Percentiles rank a stretch among this genome's conserved stretches.
phyloP scores from a whole-genome alignment of 2,329 filamentous ascomycete species.

The Trichophyton verrucosum region DNA sequence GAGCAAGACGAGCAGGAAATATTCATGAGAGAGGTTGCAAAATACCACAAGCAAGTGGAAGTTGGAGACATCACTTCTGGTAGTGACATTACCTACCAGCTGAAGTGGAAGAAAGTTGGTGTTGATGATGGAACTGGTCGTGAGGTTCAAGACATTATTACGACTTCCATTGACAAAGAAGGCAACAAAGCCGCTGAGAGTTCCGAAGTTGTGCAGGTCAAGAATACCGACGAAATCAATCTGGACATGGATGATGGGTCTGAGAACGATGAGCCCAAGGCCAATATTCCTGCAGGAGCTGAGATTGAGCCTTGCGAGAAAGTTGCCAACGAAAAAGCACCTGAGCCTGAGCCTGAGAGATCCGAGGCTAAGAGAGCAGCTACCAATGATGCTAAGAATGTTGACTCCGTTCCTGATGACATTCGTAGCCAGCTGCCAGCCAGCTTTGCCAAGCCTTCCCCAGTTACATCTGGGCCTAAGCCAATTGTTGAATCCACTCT shows the following conservation, averaged over 20 bases:
- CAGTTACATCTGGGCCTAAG: slow-evolving; percentile 19
- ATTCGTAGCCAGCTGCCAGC: slow-evolving; percentile 64
- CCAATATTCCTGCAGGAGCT: background rate
- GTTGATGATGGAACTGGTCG: slow-evolving; percentile 19
- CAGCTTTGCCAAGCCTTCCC: slow-evolving; percentile 46
- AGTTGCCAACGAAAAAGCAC: slow-evolving; percentile 15
- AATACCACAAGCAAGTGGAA: slow-evolving; percentile 10
- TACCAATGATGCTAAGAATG: slow-evolving; percentile 13
- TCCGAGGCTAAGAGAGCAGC: background rate
- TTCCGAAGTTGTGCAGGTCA: slow-evolving; percentile 17
- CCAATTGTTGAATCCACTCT: slow-evolving; percentile 48
- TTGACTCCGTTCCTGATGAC: slow-evolving; percentile 44
- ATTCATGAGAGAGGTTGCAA: slow-evolving; percentile 18
- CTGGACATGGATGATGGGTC: background rate
- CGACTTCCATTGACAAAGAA: slow-evolving; percentile 13
- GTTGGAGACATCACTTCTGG: slow-evolving; percentile 8
- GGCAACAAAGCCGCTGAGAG: background rate
- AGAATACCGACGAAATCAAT: slow-evolving; percentile 43
- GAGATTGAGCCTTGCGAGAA: background rate
- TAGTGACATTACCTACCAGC: slow-evolving; percentile 20
- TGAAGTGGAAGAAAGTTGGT: slow-evolving; percentile 31
- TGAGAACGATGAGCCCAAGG: slow-evolving; percentile 13
- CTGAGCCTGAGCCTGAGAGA: background rate
- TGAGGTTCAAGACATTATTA: slow-evolving; percentile 17
- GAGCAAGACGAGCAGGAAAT: slow-evolving; percentile 25